These are phyloP conservation scores for Takashimella koratensis DNA, from an alignment of 1,284 basidiomycete genomes.

Conservation along the genomic window DNA sequence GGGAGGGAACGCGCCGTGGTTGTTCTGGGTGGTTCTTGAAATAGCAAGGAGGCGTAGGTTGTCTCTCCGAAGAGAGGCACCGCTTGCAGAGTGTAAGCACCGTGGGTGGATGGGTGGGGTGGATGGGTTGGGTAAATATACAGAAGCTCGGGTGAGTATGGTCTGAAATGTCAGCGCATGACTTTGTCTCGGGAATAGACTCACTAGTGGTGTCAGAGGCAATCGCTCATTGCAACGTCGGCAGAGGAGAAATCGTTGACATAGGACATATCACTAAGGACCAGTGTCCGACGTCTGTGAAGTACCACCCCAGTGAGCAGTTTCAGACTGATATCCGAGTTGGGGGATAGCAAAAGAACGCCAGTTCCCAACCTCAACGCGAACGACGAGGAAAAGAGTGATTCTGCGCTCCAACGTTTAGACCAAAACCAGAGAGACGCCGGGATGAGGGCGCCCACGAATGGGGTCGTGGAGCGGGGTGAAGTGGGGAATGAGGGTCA, in stretches of 20 bases:
- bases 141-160: too few species aligned
- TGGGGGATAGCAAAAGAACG: slow-evolving; percentile 23
- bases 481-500: not conserved
- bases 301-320: slow-evolving; percentile 16
- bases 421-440: slow-evolving; percentile 8
- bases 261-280: slow-evolving; percentile 10
- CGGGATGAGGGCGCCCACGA: slow-evolving; percentile 20
- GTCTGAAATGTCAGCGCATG: too few species aligned
- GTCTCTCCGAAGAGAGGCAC: slow-evolving; percentile 7
- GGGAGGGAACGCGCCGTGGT: slow-evolving; percentile 8
- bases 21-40: slow-evolving; percentile 20
- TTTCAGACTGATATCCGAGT: slow-evolving; percentile 8
- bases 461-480: slow-evolving; percentile 7
- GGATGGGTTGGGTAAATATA: not conserved
- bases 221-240: not conserved
- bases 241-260: too few species aligned
- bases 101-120: slow-evolving; percentile 1
- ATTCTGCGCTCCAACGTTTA: slow-evolving; percentile 17
- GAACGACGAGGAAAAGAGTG: slow-evolving; percentile 8
- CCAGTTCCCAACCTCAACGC: not conserved
- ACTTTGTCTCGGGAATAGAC: too few species aligned
- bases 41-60: slow-evolving; percentile 16
- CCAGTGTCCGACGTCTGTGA: slow-evolving; percentile 23
- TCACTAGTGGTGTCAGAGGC: slow-evolving; percentile 3
- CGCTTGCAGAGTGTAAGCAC: slow-evolving; percentile 13